phyloP scores from a whole-genome alignment of 306 rosid genomes.

The Cucurbita argyrosperma region DNA sequence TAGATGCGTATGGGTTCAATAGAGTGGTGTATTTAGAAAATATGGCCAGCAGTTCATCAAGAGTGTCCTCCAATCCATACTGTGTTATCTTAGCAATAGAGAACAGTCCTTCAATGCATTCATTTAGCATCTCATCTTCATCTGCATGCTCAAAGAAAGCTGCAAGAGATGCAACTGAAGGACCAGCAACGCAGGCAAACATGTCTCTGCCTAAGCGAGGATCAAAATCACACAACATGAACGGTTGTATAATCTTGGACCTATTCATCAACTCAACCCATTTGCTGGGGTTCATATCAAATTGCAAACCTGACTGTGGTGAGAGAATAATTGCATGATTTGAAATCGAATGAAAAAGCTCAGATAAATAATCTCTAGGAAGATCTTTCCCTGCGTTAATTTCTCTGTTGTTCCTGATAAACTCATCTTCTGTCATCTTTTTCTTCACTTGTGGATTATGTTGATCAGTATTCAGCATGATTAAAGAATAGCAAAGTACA shows the following conservation, averaged over 20 bases:
- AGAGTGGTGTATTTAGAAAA: slow-evolving; percentile 78
- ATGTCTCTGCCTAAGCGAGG: slow-evolving; percentile 63
- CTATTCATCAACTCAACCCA: slow-evolving; percentile 78
- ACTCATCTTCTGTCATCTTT: slow-evolving; percentile 89
- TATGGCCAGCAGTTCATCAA: slow-evolving; percentile 69
- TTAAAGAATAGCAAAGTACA: slow-evolving; percentile 71
- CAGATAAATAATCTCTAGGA: slow-evolving; percentile 71
- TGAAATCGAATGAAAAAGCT: slow-evolving; percentile 64
- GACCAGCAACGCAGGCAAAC: slow-evolving; percentile 92
- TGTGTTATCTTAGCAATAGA: slow-evolving; percentile 69
- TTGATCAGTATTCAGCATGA: slow-evolving; percentile 90
- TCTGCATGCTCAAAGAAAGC: slow-evolving; percentile 77
- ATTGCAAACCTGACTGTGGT: slow-evolving; percentile 22
- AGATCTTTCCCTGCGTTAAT: slow-evolving; percentile 87
- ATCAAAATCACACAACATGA: slow-evolving; percentile 34
- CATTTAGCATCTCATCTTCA: slow-evolving; percentile 79
- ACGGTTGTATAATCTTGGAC: slow-evolving; percentile 30
- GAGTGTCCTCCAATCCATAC: slow-evolving; percentile 71
- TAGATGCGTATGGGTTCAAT: slow-evolving; percentile 75
- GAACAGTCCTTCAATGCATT: slow-evolving; percentile 77
- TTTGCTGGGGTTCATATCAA: slow-evolving; percentile 64
- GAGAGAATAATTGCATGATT: slow-evolving; percentile 38
- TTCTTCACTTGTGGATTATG: slow-evolving; percentile 96
- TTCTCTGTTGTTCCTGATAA: slow-evolving; percentile 73
- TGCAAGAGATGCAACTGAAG: slow-evolving; percentile 62